Conservation (phyloP, 75 land plant species). For the Picea sitchensis region DNA sequence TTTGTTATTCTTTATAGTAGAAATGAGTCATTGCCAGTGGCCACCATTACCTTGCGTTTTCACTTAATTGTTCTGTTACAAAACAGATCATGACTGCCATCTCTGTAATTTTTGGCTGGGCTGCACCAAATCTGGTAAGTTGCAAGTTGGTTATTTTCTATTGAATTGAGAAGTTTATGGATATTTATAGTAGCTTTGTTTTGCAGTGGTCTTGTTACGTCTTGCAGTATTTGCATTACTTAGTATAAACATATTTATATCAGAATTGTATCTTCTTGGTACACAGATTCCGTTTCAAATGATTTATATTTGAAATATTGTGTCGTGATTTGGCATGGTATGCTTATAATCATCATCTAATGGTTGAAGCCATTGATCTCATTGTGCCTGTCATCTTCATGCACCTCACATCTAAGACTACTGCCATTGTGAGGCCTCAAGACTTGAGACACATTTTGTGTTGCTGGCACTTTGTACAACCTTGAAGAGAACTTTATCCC, state of each 20-base stretch:
- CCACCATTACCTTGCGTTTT: background rate
- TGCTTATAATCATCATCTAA: background rate
- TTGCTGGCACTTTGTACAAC: background rate
- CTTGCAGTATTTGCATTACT: slow-evolving; percentile 1
- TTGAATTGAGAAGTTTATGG: background rate
- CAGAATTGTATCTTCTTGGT: background rate
- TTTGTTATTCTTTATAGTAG: background rate
- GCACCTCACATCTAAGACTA: background rate
- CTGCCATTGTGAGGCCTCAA: background rate
- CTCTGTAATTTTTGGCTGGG: slow-evolving; percentile 88
- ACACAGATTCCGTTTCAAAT: background rate
- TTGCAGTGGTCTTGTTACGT: background rate
- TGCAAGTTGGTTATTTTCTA: slow-evolving; percentile 1
- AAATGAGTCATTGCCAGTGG: background rate
- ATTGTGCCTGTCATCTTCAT: background rate
- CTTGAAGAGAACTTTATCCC: background rate
- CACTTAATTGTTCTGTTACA: background rate
- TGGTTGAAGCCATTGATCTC: background rate
- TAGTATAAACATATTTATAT: background rate
- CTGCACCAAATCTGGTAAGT: slow-evolving; percentile 87
- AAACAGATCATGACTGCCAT: slow-evolving; percentile 83
- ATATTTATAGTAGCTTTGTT: background rate
- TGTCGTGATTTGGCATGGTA: background rate
- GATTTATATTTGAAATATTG: background rate
- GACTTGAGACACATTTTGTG: background rate